Evolutionary conservation across 1,284 basidiomycete genomes (phyloP), one percentile per base, ranked within the genome.

Genomic region (Cystobasidiaceae sp.): DNA sequence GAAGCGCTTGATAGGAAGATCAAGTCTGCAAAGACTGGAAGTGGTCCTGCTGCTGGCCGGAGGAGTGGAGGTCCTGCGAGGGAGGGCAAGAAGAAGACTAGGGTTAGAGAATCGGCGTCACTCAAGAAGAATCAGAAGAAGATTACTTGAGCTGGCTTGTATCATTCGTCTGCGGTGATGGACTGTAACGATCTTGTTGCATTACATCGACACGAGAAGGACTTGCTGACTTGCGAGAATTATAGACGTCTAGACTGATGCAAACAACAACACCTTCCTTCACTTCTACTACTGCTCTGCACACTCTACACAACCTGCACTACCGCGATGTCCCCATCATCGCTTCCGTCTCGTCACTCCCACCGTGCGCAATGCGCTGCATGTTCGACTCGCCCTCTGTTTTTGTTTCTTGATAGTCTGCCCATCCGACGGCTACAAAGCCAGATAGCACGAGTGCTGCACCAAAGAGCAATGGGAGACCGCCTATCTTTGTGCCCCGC

Each of bases 401-500:
- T 5, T 39, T 19, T 4, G 28, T 25, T 23, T 64, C 37, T 27
- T 57, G 52, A 9, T 39, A 43, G 32, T 64, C 62, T 19, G 62
- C 62, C 54, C 51, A 49, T 19, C 52, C 62, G 5, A 64, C 52
- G 17, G 54, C 52, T 23, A 55, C 52, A 37, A 64, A 64, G 3
- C 62, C 54, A 17, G 51, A 43, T 15, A 64, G 51, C 4, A 64
- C 62, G 9, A 64, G 32, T 3, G 41, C 52, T 30, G 62, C 62
- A 2, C 62, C 62, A 17, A 45, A 57, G 28, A 55, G 45, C 30
- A 62, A 43, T 15, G 45, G n/a, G 5, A 62, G 27, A 2, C 63
- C 63, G 2, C 69, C 66, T 33, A 70, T 43, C 9, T 68, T 56
- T 1, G 81, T 82, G 25, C 84, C 81, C 11, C 89, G 79, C 50